These are phyloP conservation scores for Zasmidium angulare DNA, from an alignment of 2,329 filamentous ascomycete species.

Conservation along the genomic window DNA sequence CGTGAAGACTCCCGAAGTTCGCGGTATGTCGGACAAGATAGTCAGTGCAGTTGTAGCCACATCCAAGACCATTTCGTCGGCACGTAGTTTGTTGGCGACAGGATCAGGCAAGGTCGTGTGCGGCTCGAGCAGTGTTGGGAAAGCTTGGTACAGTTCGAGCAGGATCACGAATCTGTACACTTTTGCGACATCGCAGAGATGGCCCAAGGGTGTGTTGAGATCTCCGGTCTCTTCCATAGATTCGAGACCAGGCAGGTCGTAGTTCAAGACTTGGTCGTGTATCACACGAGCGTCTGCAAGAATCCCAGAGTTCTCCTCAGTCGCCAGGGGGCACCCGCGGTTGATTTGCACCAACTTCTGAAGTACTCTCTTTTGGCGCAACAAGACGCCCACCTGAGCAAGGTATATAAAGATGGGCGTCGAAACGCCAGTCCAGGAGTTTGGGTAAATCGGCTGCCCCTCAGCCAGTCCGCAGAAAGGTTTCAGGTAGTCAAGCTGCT, in stretches of 20 bases:
- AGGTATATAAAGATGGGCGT: constrained; percentile 16
- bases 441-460: constrained; percentile 12
- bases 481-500: constrained; percentile 7
- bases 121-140: constrained; percentile 7
- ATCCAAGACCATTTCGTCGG: constrained; percentile 4
- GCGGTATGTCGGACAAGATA: constrained; percentile 10
- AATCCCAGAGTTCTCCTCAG: neutral
- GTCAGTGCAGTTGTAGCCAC: constrained; percentile 12
- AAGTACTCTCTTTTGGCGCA: constrained; percentile 13
- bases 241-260: neutral
- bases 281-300: constrained; percentile 7
- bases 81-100: neutral
- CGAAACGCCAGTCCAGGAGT: constrained; percentile 15
- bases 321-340: neutral
- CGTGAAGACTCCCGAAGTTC: constrained; percentile 9
- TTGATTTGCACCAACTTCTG: constrained; percentile 3
- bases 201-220: constrained; percentile 9
- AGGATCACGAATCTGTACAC: constrained; percentile 13
- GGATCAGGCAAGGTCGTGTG: neutral
- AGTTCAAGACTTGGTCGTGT: constrained; percentile 5
- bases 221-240: constrained; percentile 15
- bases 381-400: constrained; percentile 11
- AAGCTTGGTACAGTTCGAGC: constrained; percentile 15
- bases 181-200: constrained; percentile 15
- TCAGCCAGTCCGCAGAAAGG: constrained; percentile 8